These are phyloP conservation scores for Thalia dealbata DNA, from an alignment of 176 grass and related monocot species.

Conservation along the genomic window DNA sequence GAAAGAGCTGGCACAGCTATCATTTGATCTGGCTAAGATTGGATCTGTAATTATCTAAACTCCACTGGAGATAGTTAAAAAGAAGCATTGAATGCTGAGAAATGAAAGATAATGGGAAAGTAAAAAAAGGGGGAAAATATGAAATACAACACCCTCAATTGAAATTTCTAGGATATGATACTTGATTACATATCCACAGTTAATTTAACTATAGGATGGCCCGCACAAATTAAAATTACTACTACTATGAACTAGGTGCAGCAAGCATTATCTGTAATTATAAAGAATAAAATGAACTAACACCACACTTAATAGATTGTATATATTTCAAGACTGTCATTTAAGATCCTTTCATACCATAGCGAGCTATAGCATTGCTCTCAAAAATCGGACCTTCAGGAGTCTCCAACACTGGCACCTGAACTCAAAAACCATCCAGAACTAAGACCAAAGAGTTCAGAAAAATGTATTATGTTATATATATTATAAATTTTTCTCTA, in stretches of 20 bases:
- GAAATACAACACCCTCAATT: too few relatives aligned
- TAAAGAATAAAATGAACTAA: background rate
- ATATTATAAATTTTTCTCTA: background rate
- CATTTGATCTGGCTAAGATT: too few relatives aligned
- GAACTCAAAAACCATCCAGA: background rate
- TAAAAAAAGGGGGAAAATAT: too few relatives aligned
- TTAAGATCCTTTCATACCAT: slow-evolving; percentile 30
- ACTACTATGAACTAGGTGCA: background rate
- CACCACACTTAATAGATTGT: background rate
- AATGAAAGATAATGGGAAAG: too few relatives aligned
- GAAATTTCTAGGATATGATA: background rate
- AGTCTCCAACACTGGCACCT: slow-evolving; percentile 83
- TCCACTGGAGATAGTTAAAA: too few relatives aligned
- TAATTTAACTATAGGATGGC: background rate
- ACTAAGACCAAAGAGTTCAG: background rate
- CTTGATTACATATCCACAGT: background rate
- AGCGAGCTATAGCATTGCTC: slow-evolving; percentile 75
- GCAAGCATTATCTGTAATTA: background rate
- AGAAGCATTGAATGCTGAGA: too few relatives aligned
- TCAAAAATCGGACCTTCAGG: slow-evolving; percentile 65
- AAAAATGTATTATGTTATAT: background rate
- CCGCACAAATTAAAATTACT: background rate
- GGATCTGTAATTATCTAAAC: too few relatives aligned
- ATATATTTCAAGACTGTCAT: background rate
- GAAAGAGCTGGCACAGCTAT: too few relatives aligned